Base-by-base conservation (phyloP, 805 yeast genomes). In the Wickerhamomyces bisporus region DNA sequence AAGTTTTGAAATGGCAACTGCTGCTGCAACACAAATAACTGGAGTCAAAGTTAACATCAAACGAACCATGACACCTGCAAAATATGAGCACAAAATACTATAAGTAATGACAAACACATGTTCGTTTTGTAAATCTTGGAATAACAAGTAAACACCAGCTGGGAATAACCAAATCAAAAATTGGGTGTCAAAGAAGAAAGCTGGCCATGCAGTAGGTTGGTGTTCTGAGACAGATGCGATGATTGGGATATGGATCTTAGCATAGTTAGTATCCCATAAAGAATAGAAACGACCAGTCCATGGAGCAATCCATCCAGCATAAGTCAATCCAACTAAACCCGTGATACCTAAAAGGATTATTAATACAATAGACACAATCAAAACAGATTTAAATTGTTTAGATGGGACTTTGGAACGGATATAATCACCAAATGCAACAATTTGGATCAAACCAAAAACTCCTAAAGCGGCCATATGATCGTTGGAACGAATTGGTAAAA, bases 141-240 rank as follows among this genome's bases (percentile, higher is more conserved):
- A 85, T 50, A 91, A 73, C 49, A 93, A 64, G 66, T 85, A 93
- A 35, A 94, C 83, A 47, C 98, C 99, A 6, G 89, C 97, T 37
- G 99, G 98, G 86, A 93, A 93, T 50, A 93, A 71, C 98, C 98
- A 94, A 54, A 91, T 86, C 64, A 93, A 71, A 71, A 91, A 77
- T 54, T 80, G 86, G 36, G 93, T 81, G 62, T 93, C 98, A 60
- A 91, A 86, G 75, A 87, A 93, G 62, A 93, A 94, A 11, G 97
- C 79, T 10, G 98, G 95, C 99, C 99, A 93, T 4, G 98, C 96
- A n/a, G 98, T 91, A 42, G 99, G 99, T 71, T 93, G 99, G 70
- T 93, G 99, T 68, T 93, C 99, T 12, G 96, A 86, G 27, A 93
- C 98, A 3, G 97, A 89, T 2, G 99, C 98, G 64, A 93, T 93